phyloP scores from a whole-genome alignment of 768 basidiomycete genomes.

The Mrakia frigida region DNA sequence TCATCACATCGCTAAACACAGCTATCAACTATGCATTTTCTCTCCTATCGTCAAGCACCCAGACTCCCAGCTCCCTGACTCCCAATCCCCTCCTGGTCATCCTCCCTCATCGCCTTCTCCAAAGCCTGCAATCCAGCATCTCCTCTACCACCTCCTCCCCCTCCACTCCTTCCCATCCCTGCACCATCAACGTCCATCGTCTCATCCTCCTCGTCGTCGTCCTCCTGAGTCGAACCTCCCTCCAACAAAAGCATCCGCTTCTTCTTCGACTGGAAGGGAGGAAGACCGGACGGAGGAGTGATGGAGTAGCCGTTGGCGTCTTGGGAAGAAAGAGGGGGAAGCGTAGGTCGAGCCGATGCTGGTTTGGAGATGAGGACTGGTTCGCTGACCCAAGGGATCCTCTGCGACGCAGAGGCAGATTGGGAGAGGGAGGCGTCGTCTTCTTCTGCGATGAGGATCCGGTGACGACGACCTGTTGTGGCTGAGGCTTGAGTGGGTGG shows the following conservation, averaged over 20 bases:
- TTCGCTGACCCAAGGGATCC: too few species aligned
- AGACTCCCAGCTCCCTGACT: not conserved
- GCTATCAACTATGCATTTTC: too few species aligned
- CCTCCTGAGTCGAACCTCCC: not conserved
- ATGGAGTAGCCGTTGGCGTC: not conserved
- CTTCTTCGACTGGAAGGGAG: not conserved
- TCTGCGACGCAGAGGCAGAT: not conserved
- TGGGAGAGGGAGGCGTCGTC: not conserved
- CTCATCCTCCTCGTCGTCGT: not conserved
- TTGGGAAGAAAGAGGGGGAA: not conserved
- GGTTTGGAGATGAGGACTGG: not conserved
- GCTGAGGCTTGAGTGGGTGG: not conserved
- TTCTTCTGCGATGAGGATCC: not conserved
- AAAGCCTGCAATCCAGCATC: not conserved
- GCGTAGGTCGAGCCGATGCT: not conserved
- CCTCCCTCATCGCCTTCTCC: slow-evolving; percentile 3
- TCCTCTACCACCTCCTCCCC: not conserved
- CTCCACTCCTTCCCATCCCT: not conserved
- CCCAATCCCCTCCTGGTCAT: slow-evolving; percentile 6
- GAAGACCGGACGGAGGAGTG: not conserved
- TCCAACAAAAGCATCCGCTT: not conserved
- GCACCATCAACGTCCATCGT: not conserved
- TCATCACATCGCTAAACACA: too few species aligned
- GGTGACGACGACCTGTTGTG: not conserved
- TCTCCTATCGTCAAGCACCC: too few species aligned